A percentile compares a stretch with the other conserved stretches of the same genome.
phyloP scores from a whole-genome alignment of 78 protist species.

The Dictyostelium intermedium region DNA sequence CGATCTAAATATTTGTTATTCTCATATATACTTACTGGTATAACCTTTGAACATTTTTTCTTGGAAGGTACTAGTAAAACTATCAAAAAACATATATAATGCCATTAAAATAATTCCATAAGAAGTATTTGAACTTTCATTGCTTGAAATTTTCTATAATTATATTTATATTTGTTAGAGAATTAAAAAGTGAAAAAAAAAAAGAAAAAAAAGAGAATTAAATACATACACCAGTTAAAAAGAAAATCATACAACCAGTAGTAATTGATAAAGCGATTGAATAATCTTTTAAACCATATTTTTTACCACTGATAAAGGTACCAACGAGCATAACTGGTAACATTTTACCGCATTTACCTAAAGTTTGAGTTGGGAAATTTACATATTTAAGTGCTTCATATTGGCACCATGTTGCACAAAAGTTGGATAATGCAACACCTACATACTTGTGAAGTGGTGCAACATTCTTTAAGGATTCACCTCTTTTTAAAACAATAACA shows the following conservation, averaged over 20 bases:
- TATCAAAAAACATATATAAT: conserved; percentile 73
- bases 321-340: conserved; percentile 80
- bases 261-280: conserved; percentile 47
- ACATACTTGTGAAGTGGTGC: conserved; percentile 65
- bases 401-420: conserved; percentile 85
- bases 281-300: conserved; percentile 57
- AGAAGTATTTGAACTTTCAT: not conserved
- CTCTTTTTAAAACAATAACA: conserved; percentile 6
- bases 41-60: conserved; percentile 72
- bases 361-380: conserved; percentile 84
- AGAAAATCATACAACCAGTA: conserved; percentile 77
- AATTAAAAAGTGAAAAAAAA: no score
- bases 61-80: conserved; percentile 79
- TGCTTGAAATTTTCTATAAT: conserved; percentile 35
- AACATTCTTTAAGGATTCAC: conserved; percentile 61
- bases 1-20: not conserved
- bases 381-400: conserved; percentile 84
- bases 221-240: conserved; percentile 63
- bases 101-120: conserved; percentile 40
- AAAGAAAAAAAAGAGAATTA: not conserved
- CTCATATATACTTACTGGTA: not conserved
- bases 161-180: not conserved
- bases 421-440: conserved; percentile 71
- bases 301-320: conserved; percentile 24
- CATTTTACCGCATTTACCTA: conserved; percentile 85